These are phyloP conservation scores for Dictyostelium purpureum DNA, from an alignment of 78 protist species.

Conservation along the genomic window DNA sequence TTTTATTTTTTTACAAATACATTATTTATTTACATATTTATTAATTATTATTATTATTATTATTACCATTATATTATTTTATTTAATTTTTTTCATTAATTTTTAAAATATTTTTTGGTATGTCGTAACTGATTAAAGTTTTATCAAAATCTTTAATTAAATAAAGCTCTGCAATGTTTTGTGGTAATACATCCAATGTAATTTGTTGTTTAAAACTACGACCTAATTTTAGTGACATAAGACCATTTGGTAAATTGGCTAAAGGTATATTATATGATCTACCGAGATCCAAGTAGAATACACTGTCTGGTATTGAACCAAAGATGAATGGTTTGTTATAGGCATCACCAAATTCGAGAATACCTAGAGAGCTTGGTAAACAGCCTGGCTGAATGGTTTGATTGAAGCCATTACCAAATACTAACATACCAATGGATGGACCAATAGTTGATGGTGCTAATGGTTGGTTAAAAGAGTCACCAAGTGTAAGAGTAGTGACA, in stretches of 20 bases:
- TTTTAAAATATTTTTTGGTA: slow-evolving; percentile 5
- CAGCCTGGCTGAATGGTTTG: neutral
- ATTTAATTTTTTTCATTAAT: neutral
- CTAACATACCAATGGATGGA: neutral
- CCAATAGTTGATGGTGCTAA: neutral
- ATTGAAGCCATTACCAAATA: slow-evolving; percentile 14
- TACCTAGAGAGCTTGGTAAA: neutral
- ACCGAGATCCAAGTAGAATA: neutral
- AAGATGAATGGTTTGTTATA: neutral
- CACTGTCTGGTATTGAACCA: neutral
- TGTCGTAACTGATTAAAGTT: neutral
- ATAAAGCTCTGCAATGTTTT: neutral
- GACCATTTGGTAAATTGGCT: neutral
- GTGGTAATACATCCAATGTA: neutral
- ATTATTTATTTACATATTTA: too few species aligned
- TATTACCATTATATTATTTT: too few species aligned
- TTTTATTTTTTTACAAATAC: too few species aligned
- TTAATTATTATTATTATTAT: too few species aligned
- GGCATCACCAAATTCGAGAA: neutral
- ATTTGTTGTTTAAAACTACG: slow-evolving; percentile 9
- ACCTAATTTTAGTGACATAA: neutral
- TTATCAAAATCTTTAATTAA: neutral
- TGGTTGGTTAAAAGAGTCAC: slow-evolving; percentile 7
- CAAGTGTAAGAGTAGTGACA: neutral
- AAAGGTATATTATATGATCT: neutral